A percentile compares a stretch with the other conserved stretches of the same genome.
Conservation (phyloP, 371 early-diverging fungal genomes). For the Mycotypha africana region DNA sequence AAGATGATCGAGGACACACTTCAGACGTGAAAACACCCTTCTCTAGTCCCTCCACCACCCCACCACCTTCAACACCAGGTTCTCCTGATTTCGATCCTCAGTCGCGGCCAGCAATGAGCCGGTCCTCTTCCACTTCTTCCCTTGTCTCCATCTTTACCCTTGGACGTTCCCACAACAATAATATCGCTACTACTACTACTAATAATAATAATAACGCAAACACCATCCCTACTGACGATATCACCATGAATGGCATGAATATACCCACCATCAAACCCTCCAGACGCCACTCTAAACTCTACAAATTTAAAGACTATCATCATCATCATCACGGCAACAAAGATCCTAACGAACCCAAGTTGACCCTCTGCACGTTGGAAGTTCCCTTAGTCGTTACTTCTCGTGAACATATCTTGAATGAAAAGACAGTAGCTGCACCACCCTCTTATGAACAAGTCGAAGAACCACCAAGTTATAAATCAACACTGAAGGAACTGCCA, state of each 20-base stretch:
- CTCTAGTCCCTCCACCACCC: slow-evolving; percentile 8
- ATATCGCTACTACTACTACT: neutral
- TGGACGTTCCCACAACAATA: slow-evolving; percentile 16
- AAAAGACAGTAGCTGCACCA: slow-evolving; percentile 11
- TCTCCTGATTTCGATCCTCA: too few species aligned
- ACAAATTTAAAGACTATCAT: neutral
- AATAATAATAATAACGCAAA: too few species aligned
- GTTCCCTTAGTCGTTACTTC: slow-evolving; percentile 40
- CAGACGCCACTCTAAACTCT: slow-evolving; percentile 2
- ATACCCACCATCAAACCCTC: slow-evolving; percentile 16
- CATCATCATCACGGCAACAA: slow-evolving; percentile 5
- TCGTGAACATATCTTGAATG: slow-evolving; percentile 35
- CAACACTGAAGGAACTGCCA: slow-evolving; percentile 26
- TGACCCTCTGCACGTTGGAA: slow-evolving; percentile 32
- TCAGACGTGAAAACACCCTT: slow-evolving; percentile 1
- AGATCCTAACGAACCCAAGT: slow-evolving; percentile 7
- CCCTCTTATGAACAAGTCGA: slow-evolving; percentile 33
- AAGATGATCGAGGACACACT: slow-evolving; percentile 11
- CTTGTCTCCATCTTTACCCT: slow-evolving; percentile 45
- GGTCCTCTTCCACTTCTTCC: slow-evolving; percentile 38
- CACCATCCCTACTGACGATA: too few species aligned
- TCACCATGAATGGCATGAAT: too few species aligned
- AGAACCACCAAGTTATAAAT: slow-evolving; percentile 34
- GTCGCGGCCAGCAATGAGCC: slow-evolving; percentile 23
- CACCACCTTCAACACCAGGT: slow-evolving; percentile 18